phyloP scores from a whole-genome alignment of 2,329 filamentous ascomycete species.

The Bipolaris zeicola region DNA sequence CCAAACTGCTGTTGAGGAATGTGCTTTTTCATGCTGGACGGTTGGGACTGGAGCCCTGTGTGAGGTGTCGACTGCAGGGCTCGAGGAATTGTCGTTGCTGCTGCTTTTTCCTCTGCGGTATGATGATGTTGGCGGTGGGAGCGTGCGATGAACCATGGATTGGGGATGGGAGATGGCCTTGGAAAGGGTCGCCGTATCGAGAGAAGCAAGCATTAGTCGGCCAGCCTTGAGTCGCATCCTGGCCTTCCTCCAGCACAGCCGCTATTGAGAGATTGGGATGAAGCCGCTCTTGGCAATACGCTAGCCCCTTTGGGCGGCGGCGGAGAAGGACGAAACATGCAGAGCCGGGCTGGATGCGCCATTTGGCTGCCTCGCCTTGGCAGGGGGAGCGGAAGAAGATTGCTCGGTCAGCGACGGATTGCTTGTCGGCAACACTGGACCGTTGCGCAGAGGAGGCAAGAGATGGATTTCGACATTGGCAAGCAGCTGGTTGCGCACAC shows the following conservation, averaged over 20 bases:
- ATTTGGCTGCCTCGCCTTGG: slow-evolving; percentile 11
- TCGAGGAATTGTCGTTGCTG: not conserved
- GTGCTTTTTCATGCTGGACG: not conserved
- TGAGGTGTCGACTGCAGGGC: not conserved
- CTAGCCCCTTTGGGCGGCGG: slow-evolving; percentile 1
- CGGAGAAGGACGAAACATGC: slow-evolving; percentile 9
- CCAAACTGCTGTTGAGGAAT: not conserved
- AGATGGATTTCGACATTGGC: not conserved
- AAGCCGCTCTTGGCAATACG: not conserved
- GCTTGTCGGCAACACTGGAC: not conserved
- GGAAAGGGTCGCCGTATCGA: not conserved
- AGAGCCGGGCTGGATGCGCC: slow-evolving; percentile 1
- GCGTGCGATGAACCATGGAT: not conserved
- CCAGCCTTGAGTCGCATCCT: not conserved
- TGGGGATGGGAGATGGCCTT: not conserved
- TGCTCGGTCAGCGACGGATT: slow-evolving; percentile 3
- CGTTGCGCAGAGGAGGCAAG: not conserved
- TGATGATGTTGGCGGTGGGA: not conserved
- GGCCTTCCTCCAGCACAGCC: slow-evolving; percentile 3
- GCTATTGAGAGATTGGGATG: not conserved
- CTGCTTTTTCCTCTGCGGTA: not conserved
- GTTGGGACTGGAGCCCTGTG: not conserved
- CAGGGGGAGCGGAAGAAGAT: slow-evolving; percentile 14
- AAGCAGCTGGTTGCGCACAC: no score
- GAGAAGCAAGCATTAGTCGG: slow-evolving; percentile 7